A percentile compares a stretch with the other conserved stretches of the same genome.
phyloP scores from a whole-genome alignment of 208 protist species.

The Herpetomonas muscarum region DNA sequence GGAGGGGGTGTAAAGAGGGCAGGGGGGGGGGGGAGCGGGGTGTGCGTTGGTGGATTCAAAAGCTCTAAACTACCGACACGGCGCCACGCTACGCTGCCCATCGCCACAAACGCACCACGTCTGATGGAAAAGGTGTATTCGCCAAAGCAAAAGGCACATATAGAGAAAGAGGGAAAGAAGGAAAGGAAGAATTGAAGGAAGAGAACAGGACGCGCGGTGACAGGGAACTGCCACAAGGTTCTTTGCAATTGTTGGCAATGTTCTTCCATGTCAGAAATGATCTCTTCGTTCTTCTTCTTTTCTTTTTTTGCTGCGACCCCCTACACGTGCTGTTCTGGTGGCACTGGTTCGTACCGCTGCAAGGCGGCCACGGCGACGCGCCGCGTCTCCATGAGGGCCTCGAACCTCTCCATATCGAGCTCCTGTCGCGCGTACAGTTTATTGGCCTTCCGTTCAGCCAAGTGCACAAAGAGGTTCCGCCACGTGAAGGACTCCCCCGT shows the following conservation, averaged over 20 bases:
- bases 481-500: slow-evolving; percentile 40
- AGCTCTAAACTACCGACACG: no score
- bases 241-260: neutral
- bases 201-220: neutral
- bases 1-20: no score
- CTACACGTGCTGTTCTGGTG: no score
- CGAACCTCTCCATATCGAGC: slow-evolving; percentile 23
- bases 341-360: slow-evolving; percentile 13
- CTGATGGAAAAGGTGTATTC: no score
- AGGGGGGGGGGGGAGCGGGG: no score
- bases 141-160: slow-evolving; percentile 1
- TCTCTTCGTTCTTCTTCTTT: no score
- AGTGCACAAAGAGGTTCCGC: slow-evolving; percentile 41
- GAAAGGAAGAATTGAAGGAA: neutral
- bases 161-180: neutral
- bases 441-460: slow-evolving; percentile 19
- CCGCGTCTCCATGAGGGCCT: slow-evolving; percentile 28
- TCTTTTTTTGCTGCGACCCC: no score
- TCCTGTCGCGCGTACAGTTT: slow-evolving; percentile 36
- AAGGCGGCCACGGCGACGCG: slow-evolving; percentile 29
- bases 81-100: no score
- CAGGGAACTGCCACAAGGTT: neutral
- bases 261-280: neutral
- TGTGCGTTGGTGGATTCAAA: no score
- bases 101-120: no score